Evolutionary conservation across 2,329 filamentous ascomycete genomes (phyloP), one percentile per base, ranked within the genome.

Genomic region (Teratosphaeria zuluensis): DNA sequence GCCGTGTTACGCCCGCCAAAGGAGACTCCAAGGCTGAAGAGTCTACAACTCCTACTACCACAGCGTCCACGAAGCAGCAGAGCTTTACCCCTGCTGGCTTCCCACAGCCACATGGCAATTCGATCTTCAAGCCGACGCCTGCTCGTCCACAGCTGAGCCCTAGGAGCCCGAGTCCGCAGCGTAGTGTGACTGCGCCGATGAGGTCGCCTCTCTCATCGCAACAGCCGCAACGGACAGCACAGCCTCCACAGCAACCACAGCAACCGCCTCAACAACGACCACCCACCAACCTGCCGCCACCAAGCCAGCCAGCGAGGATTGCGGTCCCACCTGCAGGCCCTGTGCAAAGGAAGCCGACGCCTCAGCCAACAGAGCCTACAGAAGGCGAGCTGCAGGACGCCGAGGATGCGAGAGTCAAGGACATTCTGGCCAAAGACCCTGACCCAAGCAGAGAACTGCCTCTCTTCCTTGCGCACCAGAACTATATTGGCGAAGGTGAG

Each of bases 401-500:
- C 55, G 87, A 90, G 63, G 86, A 89, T 63, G 85, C 87, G 30
- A 80, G 83, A 33, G 81, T 88, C 28, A 84, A 88, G 59, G 78
- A 78, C 61, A 76, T 87, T 32, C 78, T 92, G 76, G 6, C 81
- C 80, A n/a, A 78, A 83, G 8, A 75, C 87, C 21, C 63, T 5
- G 76, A 84, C 64, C 82, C 84, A n/a, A 85, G 81, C 4, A 76
- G 82, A 56, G 78, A 78, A 7, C 72, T 91, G 38, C 82, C 88
- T 59, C 82, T 86, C 55, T 91, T 91, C 66, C 80, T 89, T 56
- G 85, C 77, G 3, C 77, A 79, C 56, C 74, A 78, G 54, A 77
- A 79, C 54, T 80, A 78, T 58, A 61, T 61, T 11, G 59, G 74
- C 38, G 69, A 68, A 3, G 65, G 69, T 6, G 71, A 66, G 28